Conservation (phyloP, 352 stramenopile species). For the Phytophthora idaei region DNA sequence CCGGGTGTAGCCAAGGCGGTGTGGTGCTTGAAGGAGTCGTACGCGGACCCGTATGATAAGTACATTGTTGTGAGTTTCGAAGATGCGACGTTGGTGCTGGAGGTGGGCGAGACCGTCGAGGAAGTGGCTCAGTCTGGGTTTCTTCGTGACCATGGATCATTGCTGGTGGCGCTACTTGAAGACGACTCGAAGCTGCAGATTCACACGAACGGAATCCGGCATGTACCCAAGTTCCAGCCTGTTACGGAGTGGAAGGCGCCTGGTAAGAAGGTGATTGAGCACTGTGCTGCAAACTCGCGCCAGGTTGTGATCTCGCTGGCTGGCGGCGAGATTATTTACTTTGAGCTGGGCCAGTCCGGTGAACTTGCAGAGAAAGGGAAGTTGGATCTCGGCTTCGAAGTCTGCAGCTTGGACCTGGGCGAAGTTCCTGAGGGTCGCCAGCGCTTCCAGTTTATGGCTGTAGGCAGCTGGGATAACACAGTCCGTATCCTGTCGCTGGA, state of each 20-base stretch:
- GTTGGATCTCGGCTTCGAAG: slow-evolving; percentile 95
- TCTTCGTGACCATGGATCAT: slow-evolving; percentile 93
- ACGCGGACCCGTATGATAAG: slow-evolving; percentile 73
- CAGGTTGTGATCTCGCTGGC: slow-evolving; percentile 98
- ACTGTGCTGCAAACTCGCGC: slow-evolving; percentile 95
- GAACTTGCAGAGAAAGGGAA: slow-evolving; percentile 94
- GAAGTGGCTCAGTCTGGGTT: slow-evolving; percentile 97
- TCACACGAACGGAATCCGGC: slow-evolving; percentile 94
- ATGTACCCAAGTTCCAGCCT: slow-evolving; percentile 93
- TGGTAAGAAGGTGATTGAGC: slow-evolving; percentile 97
- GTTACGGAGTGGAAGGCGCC: slow-evolving; percentile 98
- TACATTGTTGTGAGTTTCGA: slow-evolving; percentile 99
- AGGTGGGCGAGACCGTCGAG: slow-evolving; percentile 97
- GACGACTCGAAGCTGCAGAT: slow-evolving; percentile 97
- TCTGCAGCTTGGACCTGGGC: slow-evolving; percentile 97
- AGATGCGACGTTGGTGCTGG: slow-evolving; percentile 98
- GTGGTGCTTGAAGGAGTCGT: slow-evolving; percentile 94
- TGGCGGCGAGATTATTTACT: slow-evolving; percentile 97
- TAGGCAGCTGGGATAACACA: slow-evolving; percentile 93
- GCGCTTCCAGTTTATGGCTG: slow-evolving; percentile 95
- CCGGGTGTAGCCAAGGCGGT: slow-evolving; percentile 95
- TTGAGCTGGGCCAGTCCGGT: slow-evolving; percentile 95
- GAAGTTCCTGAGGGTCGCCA: slow-evolving; percentile 93
- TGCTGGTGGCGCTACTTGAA: slow-evolving; percentile 94
- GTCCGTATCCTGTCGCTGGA: slow-evolving; percentile 96